A percentile compares a stretch with the other conserved stretches of the same genome.
phyloP scores from a whole-genome alignment of 495 filamentous ascomycete species.

The Neurospora sp. region DNA sequence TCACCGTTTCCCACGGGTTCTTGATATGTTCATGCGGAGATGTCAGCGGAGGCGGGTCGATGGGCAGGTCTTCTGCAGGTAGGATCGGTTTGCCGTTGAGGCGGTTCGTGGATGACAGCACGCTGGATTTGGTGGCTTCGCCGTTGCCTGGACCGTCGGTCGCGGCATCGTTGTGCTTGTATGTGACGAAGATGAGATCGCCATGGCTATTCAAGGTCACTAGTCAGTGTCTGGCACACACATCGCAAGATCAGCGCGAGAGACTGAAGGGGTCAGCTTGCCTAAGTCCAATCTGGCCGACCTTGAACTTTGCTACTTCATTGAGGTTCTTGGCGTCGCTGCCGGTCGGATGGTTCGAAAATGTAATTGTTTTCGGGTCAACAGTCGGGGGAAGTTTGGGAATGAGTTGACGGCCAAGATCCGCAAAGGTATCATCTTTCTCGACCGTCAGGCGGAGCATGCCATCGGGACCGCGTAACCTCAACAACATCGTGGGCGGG shows the following conservation, averaged over 20 bases:
- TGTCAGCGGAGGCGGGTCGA: constrained; percentile 45
- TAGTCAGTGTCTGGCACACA: constrained; percentile 7
- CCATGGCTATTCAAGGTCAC: constrained; percentile 54
- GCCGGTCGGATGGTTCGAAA: constrained; percentile 71
- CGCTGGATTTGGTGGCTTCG: constrained; percentile 29
- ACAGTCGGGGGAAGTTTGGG: constrained; percentile 44
- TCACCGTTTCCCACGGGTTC: constrained; percentile 88
- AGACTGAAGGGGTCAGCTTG: constrained; percentile 22
- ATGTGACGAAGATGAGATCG: constrained; percentile 79
- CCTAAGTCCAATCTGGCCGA: constrained; percentile 65
- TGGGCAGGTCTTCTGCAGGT: constrained; percentile 54
- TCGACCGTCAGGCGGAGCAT: constrained; percentile 58
- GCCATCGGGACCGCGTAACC: constrained; percentile 61
- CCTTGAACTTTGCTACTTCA: constrained; percentile 54
- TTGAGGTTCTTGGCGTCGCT: constrained; percentile 62
- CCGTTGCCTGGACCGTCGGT: constrained; percentile 21
- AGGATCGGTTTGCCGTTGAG: constrained; percentile 73
- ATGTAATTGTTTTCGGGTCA: constrained; percentile 61
- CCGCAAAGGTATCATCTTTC: constrained; percentile 41
- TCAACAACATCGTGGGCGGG: constrained; percentile 48
- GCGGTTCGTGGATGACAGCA: constrained; percentile 40
- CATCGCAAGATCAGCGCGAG: background rate
- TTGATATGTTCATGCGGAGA: constrained; percentile 57
- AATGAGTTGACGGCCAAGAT: constrained; percentile 40
- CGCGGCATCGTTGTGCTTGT: constrained; percentile 39